phyloP scores from a whole-genome alignment of 768 basidiomycete species.

The Xerocomus potaroensis region DNA sequence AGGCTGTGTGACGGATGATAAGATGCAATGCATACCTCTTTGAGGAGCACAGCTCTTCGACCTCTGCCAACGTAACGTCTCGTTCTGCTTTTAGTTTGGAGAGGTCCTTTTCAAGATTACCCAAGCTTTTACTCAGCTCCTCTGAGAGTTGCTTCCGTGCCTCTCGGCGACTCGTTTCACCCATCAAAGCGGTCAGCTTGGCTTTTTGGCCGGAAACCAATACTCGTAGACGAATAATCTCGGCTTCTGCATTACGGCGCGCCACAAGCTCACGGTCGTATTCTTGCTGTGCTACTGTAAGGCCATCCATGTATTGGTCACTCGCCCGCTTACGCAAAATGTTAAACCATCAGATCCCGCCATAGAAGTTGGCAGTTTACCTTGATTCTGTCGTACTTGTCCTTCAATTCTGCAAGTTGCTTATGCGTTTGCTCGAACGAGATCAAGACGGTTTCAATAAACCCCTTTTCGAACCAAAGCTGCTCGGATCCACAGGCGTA shows the following conservation, averaged over 20 bases:
- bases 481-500: conserved; percentile 55
- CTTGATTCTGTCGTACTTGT: conserved; percentile 82
- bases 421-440: conserved; percentile 62
- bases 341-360: background rate
- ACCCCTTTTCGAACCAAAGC: conserved; percentile 65
- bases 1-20: conserved; percentile 16
- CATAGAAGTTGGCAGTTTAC: conserved; percentile 36
- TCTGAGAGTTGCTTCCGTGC: conserved; percentile 73
- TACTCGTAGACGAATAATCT: conserved; percentile 80
- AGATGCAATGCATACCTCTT: conserved; percentile 51
- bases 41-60: conserved; percentile 79
- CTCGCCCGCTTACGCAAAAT: conserved; percentile 65
- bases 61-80: conserved; percentile 88
- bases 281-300: conserved; percentile 90
- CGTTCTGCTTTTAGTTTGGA: conserved; percentile 85
- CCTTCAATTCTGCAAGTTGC: conserved; percentile 62
- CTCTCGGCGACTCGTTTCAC: conserved; percentile 74
- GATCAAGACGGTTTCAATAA: conserved; percentile 65
- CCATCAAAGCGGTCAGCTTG: conserved; percentile 77
- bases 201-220: conserved; percentile 88
- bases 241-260: conserved; percentile 87
- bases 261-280: conserved; percentile 89
- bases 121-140: conserved; percentile 72
- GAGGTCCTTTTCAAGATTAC: conserved; percentile 77
- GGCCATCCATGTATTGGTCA: conserved; percentile 86